Evolutionary conservation across 495 filamentous ascomycete species (phyloP).

Genomic region (Lasiosphaeria ovina): DNA sequence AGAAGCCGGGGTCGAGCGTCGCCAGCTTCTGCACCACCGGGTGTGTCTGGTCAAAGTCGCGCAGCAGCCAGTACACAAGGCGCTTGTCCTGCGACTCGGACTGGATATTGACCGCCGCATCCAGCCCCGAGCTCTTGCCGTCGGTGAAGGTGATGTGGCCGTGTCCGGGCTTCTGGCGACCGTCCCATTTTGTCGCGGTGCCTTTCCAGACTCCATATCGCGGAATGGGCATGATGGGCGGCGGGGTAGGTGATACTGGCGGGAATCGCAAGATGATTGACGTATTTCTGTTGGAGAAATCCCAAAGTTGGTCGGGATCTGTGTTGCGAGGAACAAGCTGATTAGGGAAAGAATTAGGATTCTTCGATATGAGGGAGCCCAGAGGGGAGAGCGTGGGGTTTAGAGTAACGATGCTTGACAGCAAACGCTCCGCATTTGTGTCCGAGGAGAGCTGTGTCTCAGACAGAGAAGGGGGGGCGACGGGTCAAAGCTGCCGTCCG

Average conservation of each 20-base stretch:
- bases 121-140: constrained; percentile 6
- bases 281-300: neutral
- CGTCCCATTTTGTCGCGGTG: constrained; percentile 17
- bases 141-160: constrained; percentile 25
- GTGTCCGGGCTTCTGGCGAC: constrained; percentile 17
- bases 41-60: constrained; percentile 25
- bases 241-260: constrained; percentile 1
- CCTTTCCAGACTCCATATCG: constrained; percentile 28
- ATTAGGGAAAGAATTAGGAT: too few relatives aligned
- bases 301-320: neutral
- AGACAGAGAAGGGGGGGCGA: neutral
- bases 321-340: too few relatives aligned
- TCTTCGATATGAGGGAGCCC: too few relatives aligned
- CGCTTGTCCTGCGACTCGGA: constrained; percentile 25
- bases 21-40: constrained; percentile 10
- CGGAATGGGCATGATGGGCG: constrained; percentile 20
- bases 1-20: constrained; percentile 13
- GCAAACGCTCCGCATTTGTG: neutral
- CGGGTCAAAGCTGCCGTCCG: neutral
- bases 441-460: neutral
- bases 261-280: neutral
- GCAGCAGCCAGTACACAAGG: constrained; percentile 30
- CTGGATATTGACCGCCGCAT: constrained; percentile 36
- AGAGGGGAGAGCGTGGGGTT: too few relatives aligned
- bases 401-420: neutral